These are phyloP conservation scores for Rhodomyrtus psidioides DNA, from an alignment of 441 rosid species.

Conservation along the genomic window DNA sequence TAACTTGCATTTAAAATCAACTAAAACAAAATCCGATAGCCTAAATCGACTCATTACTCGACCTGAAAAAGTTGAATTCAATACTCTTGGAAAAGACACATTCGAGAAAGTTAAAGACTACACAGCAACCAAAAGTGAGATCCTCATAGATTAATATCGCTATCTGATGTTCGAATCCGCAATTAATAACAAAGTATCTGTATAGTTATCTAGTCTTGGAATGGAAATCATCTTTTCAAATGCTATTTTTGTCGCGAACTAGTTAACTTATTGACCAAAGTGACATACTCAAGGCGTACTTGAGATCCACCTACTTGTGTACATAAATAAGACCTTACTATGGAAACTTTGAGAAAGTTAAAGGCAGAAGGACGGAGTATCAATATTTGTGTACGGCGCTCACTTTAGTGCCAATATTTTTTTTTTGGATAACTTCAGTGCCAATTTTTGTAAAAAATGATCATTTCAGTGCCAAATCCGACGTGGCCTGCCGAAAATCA, in stretches of 20 bases:
- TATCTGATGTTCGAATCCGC: background rate
- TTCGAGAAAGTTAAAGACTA: background rate
- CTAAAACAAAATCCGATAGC: background rate
- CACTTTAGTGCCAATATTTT: too few species aligned
- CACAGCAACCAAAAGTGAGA: background rate
- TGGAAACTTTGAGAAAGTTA: background rate
- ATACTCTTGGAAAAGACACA: background rate
- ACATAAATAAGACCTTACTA: background rate
- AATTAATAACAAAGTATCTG: background rate
- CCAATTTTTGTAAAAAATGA: too few species aligned
- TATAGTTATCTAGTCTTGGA: background rate
- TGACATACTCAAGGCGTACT: background rate
- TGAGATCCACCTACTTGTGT: background rate
- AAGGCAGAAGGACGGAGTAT: too few species aligned
- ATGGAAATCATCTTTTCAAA: background rate
- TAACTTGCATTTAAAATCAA: background rate
- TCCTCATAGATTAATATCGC: background rate
- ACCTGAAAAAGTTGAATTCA: background rate
- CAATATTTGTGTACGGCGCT: too few species aligned
- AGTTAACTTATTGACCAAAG: background rate
- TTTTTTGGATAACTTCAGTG: too few species aligned
- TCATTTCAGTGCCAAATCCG: too few species aligned
- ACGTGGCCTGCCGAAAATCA: too few species aligned
- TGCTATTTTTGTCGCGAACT: background rate
- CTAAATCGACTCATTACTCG: background rate